Evolutionary conservation across 495 filamentous ascomycete species (phyloP), one percentile per base, ranked within the genome.

Genomic region (Penicillium robsamsonii): DNA sequence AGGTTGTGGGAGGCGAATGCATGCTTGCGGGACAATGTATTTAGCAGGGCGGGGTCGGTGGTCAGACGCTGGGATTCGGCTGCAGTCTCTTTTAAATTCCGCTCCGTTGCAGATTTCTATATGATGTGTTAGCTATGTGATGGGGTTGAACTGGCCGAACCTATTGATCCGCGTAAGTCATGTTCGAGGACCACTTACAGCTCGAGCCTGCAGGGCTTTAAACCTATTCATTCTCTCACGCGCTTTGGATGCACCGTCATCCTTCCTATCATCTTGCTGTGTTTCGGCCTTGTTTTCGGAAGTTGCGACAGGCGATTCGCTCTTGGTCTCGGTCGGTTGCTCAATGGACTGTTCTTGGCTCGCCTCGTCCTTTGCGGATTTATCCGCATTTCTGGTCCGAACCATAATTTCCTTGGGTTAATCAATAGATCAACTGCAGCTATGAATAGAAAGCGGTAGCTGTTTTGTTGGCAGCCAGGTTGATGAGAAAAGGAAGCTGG

Each of bases 1-100:
- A 98, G 86, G 58, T 97, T 97, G 70, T 96, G 90, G 24, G 88
- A 88, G 13, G 92, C 92, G 53, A 92, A 84, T 29, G 89, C 92
- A 61, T 88, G 86, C 63, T 90, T 91, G 52, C 91, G 88, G 50
- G 84, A 82, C 25, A 97, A 70, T 0, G 87, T 80, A 6, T 84
- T 83, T 6, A 93, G 78, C 37, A 90, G 79, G 7, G 79, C 79
- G 0, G 91, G 89, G 63, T 96, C 90, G 15, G 85, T 84, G 2
- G 87, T 80, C 24, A 92, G 78, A 20, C 91, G 88, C 59, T 91
- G 88, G 8, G 90, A 87, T 68, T 96, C 91, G 30, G 86, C 84
- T 18, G 85, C 85, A 8, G 91, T 91, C 70, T 91, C 92, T 69
- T 90, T 90, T 57, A 92, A 72, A 66, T 96, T 95, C 61, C 84